These are phyloP conservation scores for Ailanthus altissimus DNA, from an alignment of 345 rosid species.

Conservation along the genomic window DNA sequence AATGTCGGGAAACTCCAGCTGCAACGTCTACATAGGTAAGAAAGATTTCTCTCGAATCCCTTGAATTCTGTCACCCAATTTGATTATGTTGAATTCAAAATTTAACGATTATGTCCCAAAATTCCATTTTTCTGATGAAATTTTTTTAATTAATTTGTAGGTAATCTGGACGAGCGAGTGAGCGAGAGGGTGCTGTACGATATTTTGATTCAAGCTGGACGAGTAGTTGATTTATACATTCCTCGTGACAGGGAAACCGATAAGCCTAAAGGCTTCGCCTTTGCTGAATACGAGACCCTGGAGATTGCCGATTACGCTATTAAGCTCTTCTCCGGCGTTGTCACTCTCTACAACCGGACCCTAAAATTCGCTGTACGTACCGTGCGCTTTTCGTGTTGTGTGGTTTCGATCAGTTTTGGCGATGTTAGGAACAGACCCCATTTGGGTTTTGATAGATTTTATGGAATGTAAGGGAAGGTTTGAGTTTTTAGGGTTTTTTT, in stretches of 20 bases:
- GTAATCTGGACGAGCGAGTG: conserved; percentile 87
- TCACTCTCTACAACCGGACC: conserved; percentile 71
- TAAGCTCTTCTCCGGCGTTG: conserved; percentile 88
- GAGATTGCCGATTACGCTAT: conserved; percentile 92
- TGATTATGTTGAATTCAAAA: not conserved
- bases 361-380: conserved; percentile 71
- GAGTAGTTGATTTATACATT: conserved; percentile 70
- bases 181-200: conserved; percentile 86
- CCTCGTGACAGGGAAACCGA: conserved; percentile 89
- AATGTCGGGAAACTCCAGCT: conserved; percentile 55
- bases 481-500: no score
- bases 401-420: not conserved
- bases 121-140: no score
- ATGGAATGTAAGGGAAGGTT: no score
- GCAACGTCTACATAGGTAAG: conserved; percentile 63
- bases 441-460: no score
- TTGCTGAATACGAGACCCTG: conserved; percentile 80
- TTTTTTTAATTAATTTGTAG: conserved; percentile 26
- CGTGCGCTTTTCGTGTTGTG: not conserved
- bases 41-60: not conserved
- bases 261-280: conserved; percentile 84
- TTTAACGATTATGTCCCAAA: no score
- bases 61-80: not conserved
- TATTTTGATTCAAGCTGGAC: conserved; percentile 87
- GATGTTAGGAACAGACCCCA: not conserved